Base-by-base conservation (phyloP, 2,329 filamentous ascomycete genomes). In the Colletotrichum eleusines region DNA sequence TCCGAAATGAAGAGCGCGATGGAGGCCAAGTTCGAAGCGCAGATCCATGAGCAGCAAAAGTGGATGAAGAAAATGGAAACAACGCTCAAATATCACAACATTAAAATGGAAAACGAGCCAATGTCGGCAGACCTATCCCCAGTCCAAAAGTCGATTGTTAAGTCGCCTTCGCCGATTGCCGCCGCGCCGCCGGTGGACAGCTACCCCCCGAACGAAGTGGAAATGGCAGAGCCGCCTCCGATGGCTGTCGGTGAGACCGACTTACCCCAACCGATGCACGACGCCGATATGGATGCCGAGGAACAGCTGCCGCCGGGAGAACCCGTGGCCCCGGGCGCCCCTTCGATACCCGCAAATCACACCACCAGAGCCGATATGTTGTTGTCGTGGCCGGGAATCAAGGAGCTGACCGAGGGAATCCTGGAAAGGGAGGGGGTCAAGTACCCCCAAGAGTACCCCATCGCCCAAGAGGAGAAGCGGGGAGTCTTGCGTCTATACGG, bases 351-450 rank as follows among this genome's bases (percentile, higher is more conserved):
- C 0, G 88, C 91, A 35, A 93, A 97, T 74, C 95, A 98, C 77
- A 97, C 94, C 0, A 98, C 95, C 0, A 89, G 94, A n/a, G 94
- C 94, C 1, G 93, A 96, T 61, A 89, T 94, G 73, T 84, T 98
- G 23, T 83, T 98, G 35, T 85, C 88, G 57, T 94, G 92, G 90
- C 87, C 87, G 0, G 87, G 90, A 0, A 94, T 96, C 65, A 81
- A 85, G 77, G 82, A 86, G 72, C 78, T 98, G 77, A 89, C 93
- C 42, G 84, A 77, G 72, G 81, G 80, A 59, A 83, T 84, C 33
- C 78, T 90, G 65, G 80, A 84, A 28, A 78, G 78, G 2, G 83
- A 86, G 63, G 85, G 84, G 38, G 84, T 90, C 76, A 83, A 85
- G 40, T 85, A 86, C 63, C 85, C 90, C 33, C 88, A 89, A 66